These are phyloP conservation scores for Colletotrichum sansevieriae DNA, from an alignment of 2,329 filamentous ascomycete species.

Conservation along the genomic window DNA sequence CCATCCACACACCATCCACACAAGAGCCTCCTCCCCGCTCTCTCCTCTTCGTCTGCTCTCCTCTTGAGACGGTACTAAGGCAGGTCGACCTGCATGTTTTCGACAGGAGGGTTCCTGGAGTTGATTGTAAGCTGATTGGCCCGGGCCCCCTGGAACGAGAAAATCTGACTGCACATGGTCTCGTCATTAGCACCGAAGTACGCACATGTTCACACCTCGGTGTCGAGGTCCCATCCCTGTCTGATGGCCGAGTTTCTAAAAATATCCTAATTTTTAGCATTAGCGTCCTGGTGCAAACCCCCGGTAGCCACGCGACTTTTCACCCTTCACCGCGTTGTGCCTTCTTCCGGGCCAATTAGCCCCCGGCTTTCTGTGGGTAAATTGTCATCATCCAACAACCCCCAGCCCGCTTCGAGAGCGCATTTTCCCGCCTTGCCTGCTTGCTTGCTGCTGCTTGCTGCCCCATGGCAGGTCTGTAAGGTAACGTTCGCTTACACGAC, in stretches of 20 bases:
- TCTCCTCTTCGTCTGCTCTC: neutral
- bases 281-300: constrained; percentile 12
- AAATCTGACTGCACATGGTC: constrained; percentile 11
- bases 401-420: no score
- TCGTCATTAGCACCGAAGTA: neutral
- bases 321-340: neutral
- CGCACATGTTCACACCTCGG: constrained; percentile 7
- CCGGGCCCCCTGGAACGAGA: constrained; percentile 1
- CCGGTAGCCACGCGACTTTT: constrained; percentile 37
- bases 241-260: constrained; percentile 31
- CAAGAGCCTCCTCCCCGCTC: no score
- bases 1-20: no score
- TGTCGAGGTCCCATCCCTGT: constrained; percentile 19
- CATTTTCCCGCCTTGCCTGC: no score
- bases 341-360: constrained; percentile 24
- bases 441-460: no score
- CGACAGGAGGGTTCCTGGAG: constrained; percentile 22
- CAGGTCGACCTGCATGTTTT: constrained; percentile 19
- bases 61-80: constrained; percentile 33
- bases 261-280: constrained; percentile 42
- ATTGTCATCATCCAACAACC: constrained; percentile 8
- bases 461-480: neutral
- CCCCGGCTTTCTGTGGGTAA: constrained; percentile 29
- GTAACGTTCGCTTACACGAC: constrained; percentile 17
- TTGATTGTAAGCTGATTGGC: constrained; percentile 32